Conservation (phyloP, 306 rosid species). For the Potentilla sterilis region DNA sequence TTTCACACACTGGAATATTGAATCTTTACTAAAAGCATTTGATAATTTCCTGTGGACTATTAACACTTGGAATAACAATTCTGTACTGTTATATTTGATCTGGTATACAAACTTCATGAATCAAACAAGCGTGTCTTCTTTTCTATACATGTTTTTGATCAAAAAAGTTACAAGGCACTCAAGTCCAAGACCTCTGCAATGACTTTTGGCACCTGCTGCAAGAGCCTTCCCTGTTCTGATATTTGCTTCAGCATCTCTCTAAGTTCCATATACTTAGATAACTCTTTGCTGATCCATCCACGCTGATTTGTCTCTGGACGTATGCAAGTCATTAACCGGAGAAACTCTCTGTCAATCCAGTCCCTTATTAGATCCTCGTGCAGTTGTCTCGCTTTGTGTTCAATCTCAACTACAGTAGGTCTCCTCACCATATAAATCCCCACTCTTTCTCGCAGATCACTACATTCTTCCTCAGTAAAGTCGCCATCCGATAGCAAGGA, state of each 20-base stretch:
- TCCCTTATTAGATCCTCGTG: background rate
- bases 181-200: background rate
- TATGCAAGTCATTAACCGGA: background rate
- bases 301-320: background rate
- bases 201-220: background rate
- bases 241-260: background rate
- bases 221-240: background rate
- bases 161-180: too few relatives aligned
- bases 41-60: background rate
- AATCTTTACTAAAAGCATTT: too few relatives aligned
- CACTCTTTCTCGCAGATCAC: background rate
- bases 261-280: background rate
- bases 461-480: slow-evolving; percentile 46
- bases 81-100: too few relatives aligned
- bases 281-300: background rate
- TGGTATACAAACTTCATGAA: background rate
- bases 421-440: background rate
- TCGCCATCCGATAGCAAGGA: slow-evolving; percentile 54
- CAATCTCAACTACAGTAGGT: background rate
- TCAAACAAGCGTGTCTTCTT: background rate
- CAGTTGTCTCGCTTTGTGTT: background rate
- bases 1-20: too few relatives aligned
- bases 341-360: background rate
- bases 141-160: background rate
- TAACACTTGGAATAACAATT: background rate